These are phyloP conservation scores for Tilletiaria anomala DNA, from an alignment of 1,284 basidiomycete genomes.

Conservation along the genomic window DNA sequence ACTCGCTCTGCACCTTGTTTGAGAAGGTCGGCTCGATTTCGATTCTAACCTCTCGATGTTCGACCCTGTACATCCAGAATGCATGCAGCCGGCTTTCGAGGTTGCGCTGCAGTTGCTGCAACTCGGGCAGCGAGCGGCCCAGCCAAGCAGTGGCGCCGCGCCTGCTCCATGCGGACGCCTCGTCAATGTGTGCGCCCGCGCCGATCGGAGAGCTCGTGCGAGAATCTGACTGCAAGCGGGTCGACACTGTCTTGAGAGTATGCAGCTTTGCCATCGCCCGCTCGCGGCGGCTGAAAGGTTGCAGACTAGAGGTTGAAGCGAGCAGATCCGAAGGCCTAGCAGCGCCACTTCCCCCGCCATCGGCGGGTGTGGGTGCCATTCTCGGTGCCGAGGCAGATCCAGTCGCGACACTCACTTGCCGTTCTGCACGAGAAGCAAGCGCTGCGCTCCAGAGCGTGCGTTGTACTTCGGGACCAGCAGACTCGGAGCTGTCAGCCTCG, in stretches of 20 bases:
- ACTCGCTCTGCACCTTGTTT: background rate
- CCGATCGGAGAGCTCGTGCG: background rate
- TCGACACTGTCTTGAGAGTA: background rate
- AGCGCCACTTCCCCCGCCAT: too few species aligned
- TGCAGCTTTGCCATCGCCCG: background rate
- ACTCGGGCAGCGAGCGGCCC: constrained; percentile 15
- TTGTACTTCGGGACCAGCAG: too few species aligned
- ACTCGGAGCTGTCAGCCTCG: too few species aligned
- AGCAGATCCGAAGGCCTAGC: background rate
- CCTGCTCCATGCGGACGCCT: too few species aligned
- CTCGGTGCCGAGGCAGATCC: too few species aligned
- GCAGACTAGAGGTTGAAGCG: background rate
- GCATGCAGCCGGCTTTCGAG: constrained; percentile 14
- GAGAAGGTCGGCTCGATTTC: constrained; percentile 11
- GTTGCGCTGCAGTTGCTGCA: constrained; percentile 15
- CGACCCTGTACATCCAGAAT: constrained; percentile 26
- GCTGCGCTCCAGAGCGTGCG: too few species aligned
- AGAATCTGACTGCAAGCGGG: background rate
- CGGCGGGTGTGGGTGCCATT: too few species aligned
- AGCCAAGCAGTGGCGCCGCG: constrained; percentile 18
- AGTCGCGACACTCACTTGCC: too few species aligned
- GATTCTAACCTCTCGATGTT: constrained; percentile 13
- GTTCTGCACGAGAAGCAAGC: too few species aligned
- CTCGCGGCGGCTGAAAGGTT: background rate
- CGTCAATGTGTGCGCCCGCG: background rate